phyloP scores from a whole-genome alignment of 306 rosid genomes.

The Rubus parviflorus region DNA sequence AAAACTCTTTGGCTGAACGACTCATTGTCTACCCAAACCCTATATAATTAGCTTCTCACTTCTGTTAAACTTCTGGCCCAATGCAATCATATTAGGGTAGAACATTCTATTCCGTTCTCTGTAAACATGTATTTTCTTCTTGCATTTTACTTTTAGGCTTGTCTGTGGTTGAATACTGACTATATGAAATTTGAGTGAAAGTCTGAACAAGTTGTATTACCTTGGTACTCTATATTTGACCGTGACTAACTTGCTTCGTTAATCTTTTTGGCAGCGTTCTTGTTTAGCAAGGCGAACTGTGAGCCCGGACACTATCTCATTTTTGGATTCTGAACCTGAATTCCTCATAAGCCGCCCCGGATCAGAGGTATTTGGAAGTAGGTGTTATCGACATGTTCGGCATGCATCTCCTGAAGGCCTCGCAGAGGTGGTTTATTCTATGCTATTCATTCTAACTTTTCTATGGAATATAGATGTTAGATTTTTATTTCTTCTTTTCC shows the following conservation, averaged over 20 bases:
- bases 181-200: not conserved
- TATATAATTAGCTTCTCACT: not conserved
- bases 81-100: not conserved
- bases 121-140: not conserved
- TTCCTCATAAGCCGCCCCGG: slow-evolving; percentile 41
- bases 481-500: not conserved
- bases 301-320: slow-evolving; percentile 53
- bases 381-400: slow-evolving; percentile 59
- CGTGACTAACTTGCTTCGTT: slow-evolving; percentile 22
- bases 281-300: slow-evolving; percentile 57
- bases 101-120: not conserved
- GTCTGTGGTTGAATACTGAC: not conserved
- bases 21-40: not conserved
- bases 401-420: slow-evolving; percentile 68
- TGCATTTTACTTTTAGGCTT: not conserved
- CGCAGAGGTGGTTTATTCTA: slow-evolving; percentile 62
- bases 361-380: slow-evolving; percentile 52
- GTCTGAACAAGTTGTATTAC: not conserved
- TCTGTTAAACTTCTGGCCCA: not conserved
- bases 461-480: not conserved
- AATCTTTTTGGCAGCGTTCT: slow-evolving; percentile 58
- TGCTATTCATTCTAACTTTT: not conserved
- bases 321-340: slow-evolving; percentile 63
- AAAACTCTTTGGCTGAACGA: not conserved
- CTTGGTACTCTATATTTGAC: slow-evolving; percentile 5